These are phyloP conservation scores for Zygnema cylindricum DNA, from an alignment of 139 green algal species.

Conservation along the genomic window DNA sequence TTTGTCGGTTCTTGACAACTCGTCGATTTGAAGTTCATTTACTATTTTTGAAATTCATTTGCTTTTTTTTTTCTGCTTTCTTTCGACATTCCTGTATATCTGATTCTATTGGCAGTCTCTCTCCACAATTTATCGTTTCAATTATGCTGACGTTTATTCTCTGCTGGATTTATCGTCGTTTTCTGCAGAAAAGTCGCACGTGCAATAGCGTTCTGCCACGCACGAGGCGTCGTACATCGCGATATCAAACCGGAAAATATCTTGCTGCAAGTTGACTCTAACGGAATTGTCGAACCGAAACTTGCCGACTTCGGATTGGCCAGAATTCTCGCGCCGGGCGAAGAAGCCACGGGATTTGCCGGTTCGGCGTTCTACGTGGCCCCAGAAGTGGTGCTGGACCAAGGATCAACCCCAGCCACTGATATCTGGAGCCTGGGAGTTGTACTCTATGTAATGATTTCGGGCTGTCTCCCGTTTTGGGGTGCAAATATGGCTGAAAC, in stretches of 20 bases:
- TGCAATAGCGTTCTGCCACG: not conserved
- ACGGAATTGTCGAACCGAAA: not conserved
- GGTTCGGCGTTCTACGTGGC: slow-evolving; percentile 79
- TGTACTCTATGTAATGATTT: slow-evolving; percentile 74
- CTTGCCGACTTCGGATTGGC: slow-evolving; percentile 34
- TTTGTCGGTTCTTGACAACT: too few relatives aligned
- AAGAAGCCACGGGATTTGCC: slow-evolving; percentile 74
- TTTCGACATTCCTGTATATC: too few relatives aligned
- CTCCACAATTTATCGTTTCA: too few relatives aligned
- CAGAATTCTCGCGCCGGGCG: slow-evolving; percentile 41
- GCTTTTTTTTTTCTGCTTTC: too few relatives aligned
- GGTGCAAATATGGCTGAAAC: slow-evolving; percentile 47
- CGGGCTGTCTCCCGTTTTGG: slow-evolving; percentile 58
- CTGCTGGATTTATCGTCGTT: too few relatives aligned
- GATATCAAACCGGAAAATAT: slow-evolving; percentile 23
- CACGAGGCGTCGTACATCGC: slow-evolving; percentile 2
- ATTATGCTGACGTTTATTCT: too few relatives aligned
- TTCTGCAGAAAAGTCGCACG: not conserved
- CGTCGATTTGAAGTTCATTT: too few relatives aligned
- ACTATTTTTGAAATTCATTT: too few relatives aligned
- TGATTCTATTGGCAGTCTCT: too few relatives aligned
- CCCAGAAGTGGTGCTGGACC: slow-evolving; percentile 70
- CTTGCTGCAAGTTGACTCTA: not conserved
- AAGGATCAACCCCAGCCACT: slow-evolving; percentile 55
- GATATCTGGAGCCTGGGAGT: slow-evolving; percentile 77